These are phyloP conservation scores for Claviceps monticola DNA, from an alignment of 2,329 filamentous ascomycete species.

Conservation along the genomic window DNA sequence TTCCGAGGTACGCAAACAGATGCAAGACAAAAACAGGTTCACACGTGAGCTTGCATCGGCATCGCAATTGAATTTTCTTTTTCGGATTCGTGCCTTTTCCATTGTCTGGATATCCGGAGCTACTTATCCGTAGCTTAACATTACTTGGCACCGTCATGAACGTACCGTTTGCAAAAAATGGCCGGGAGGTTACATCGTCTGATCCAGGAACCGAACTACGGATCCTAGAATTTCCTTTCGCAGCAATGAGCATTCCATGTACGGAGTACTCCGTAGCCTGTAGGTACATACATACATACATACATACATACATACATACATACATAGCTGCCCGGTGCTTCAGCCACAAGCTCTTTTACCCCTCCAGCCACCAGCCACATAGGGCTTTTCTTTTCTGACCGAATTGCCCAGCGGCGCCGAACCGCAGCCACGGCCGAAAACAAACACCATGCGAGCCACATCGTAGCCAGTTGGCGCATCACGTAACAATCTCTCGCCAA, in stretches of 20 bases:
- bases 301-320: neutral
- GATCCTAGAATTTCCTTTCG: neutral
- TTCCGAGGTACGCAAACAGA: neutral
- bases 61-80: too few species aligned
- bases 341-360: neutral
- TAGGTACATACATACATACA: neutral
- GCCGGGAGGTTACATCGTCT: neutral
- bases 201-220: neutral
- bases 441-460: neutral
- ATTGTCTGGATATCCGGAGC: neutral
- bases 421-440: neutral
- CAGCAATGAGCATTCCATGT: neutral
- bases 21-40: neutral
- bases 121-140: conserved; percentile 1
- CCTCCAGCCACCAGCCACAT: neutral
- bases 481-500: neutral
- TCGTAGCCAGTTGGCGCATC: neutral
- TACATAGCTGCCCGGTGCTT: neutral
- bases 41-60: neutral
- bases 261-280: too few species aligned
- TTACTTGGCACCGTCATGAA: neutral
- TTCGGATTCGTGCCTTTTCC: too few species aligned
- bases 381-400: neutral
- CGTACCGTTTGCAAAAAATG: neutral
- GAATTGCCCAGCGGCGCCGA: conserved; percentile 1